Conservation (phyloP, 768 basidiomycete species). For the Kockovaella imperatae region DNA sequence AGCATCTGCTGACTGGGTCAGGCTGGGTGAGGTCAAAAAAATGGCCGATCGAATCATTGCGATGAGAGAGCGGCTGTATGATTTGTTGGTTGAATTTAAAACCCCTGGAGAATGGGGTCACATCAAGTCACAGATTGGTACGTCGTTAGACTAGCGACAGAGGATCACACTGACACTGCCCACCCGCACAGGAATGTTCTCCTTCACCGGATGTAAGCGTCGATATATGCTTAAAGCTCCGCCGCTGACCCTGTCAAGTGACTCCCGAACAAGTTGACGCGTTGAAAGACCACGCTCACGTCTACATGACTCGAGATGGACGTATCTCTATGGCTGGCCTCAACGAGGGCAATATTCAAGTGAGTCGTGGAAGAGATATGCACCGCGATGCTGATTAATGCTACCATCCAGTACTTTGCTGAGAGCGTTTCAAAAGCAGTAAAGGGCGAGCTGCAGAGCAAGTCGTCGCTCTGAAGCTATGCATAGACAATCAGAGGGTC, state of each 20-base stretch:
- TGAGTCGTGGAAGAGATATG: constrained; percentile 4
- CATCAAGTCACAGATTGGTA: constrained; percentile 80
- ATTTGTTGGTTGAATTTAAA: constrained; percentile 54
- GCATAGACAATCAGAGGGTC: no score
- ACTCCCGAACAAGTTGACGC: constrained; percentile 37
- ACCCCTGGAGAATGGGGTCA: constrained; percentile 93
- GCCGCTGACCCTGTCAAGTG: constrained; percentile 13
- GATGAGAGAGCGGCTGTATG: constrained; percentile 74
- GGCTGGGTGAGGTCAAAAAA: constrained; percentile 62
- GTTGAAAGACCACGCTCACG: constrained; percentile 40
- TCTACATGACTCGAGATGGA: constrained; percentile 47
- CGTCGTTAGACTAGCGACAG: neutral
- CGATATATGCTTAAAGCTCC: no score
- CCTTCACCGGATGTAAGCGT: constrained; percentile 26
- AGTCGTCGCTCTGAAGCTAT: constrained; percentile 26
- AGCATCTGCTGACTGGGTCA: constrained; percentile 2
- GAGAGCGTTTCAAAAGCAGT: constrained; percentile 45
- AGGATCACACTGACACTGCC: neutral
- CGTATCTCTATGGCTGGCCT: constrained; percentile 92
- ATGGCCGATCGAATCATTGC: constrained; percentile 90
- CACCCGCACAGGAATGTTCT: constrained; percentile 24
- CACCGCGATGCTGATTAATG: neutral
- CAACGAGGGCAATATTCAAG: constrained; percentile 63
- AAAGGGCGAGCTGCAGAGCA: constrained; percentile 43
- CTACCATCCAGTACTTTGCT: constrained; percentile 40